phyloP scores from a whole-genome alignment of 2,329 filamentous ascomycete genomes.

The Raffaelea arxii region DNA sequence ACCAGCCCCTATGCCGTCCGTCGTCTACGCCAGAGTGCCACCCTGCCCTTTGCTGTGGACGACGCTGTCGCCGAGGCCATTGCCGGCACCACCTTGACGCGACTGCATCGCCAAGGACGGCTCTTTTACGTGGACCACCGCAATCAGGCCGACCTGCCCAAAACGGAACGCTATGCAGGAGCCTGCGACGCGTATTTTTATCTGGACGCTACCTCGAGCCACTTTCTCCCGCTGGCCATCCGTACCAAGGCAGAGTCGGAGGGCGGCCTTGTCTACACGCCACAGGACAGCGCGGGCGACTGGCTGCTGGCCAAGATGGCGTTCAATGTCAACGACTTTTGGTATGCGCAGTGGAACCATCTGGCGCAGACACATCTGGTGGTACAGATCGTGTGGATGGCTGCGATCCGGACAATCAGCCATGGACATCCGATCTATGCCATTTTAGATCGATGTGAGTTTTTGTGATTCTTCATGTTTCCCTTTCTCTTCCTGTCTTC shows the following conservation, averaged over 20 bases:
- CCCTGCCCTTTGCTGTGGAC: conserved; percentile 27
- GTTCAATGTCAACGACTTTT: conserved; percentile 38
- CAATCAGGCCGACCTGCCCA: conserved; percentile 21
- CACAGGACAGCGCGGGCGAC: conserved; percentile 30
- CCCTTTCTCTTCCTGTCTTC: neutral
- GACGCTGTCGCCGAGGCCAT: conserved; percentile 19
- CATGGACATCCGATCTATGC: conserved; percentile 32
- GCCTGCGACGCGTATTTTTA: conserved; percentile 38
- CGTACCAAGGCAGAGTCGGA: conserved; percentile 31
- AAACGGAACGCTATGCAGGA: conserved; percentile 24
- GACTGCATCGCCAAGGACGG: conserved; percentile 24
- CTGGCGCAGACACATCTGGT: conserved; percentile 32
- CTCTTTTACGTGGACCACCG: conserved; percentile 34
- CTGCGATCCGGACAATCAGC: conserved; percentile 35
- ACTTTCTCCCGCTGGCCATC: conserved; percentile 39
- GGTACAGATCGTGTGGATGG: conserved; percentile 31
- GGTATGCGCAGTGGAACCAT: conserved; percentile 32
- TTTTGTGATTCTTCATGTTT: neutral
- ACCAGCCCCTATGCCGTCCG: conserved; percentile 28
- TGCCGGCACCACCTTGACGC: conserved; percentile 19
- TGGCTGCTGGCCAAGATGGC: conserved; percentile 42
- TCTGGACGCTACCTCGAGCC: conserved; percentile 25
- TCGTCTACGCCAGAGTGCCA: conserved; percentile 22
- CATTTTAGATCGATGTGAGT: conserved; percentile 25
- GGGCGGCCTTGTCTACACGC: conserved; percentile 37